Evolutionary conservation across 176 grass and related monocot genomes (phyloP).

Genomic region (Eleusine indica): DNA sequence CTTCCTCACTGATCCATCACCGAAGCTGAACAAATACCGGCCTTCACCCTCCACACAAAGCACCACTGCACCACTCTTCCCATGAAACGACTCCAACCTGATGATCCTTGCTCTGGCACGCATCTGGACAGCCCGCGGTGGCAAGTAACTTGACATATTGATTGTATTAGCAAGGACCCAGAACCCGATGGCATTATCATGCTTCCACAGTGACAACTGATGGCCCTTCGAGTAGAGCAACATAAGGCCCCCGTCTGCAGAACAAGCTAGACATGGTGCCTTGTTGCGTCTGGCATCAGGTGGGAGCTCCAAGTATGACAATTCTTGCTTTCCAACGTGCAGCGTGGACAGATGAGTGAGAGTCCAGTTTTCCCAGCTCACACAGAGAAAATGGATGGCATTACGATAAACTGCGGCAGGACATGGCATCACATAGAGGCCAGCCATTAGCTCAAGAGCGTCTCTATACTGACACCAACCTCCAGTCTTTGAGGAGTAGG

Average conservation of each 20-base stretch:
- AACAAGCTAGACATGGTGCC: too few species aligned
- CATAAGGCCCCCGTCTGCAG: too few species aligned
- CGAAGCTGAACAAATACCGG: slow-evolving; percentile 31
- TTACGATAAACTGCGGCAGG: not conserved
- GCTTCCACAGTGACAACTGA: too few species aligned
- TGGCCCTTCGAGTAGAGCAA: too few species aligned
- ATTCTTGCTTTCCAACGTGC: not conserved
- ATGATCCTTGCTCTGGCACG: not conserved
- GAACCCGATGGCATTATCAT: too few species aligned
- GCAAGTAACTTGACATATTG: too few species aligned
- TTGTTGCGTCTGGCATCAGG: not conserved
- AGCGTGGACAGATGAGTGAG: not conserved
- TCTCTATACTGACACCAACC: too few species aligned
- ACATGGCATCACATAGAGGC: not conserved
- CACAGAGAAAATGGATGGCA: slow-evolving; percentile 28
- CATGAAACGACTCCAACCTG: slow-evolving; percentile 20
- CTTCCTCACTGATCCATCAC: slow-evolving; percentile 9
- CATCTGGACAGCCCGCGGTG: not conserved
- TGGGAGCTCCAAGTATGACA: slow-evolving; percentile 29
- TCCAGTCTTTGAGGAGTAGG: slow-evolving; percentile 20
- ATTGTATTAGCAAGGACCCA: too few species aligned
- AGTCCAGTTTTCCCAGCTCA: not conserved
- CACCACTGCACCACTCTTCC: slow-evolving; percentile 26
- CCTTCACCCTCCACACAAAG: slow-evolving; percentile 18
- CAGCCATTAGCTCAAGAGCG: not conserved